These are phyloP conservation scores for Chlamydomonas sp. DNA, from an alignment of 139 green algal species.

Conservation along the genomic window DNA sequence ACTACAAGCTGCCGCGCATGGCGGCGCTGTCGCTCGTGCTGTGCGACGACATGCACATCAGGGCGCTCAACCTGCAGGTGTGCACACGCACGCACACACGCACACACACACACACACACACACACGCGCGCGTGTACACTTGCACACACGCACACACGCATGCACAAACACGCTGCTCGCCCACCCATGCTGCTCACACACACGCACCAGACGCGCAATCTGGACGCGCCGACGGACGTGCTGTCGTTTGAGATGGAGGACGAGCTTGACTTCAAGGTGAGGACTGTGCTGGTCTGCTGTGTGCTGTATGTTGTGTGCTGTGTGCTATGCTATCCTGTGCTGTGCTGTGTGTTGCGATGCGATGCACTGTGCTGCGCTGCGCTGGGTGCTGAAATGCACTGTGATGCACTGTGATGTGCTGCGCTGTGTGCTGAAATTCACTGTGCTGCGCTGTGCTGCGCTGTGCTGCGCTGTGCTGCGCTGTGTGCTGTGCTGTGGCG, in stretches of 20 bases:
- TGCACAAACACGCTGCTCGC: too few relatives aligned
- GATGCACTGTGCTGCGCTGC: not conserved
- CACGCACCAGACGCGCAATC: conserved; percentile 45
- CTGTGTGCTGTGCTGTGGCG: too few relatives aligned
- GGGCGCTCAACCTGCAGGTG: conserved; percentile 71
- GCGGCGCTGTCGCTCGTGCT: conserved; percentile 68
- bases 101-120: too few relatives aligned
- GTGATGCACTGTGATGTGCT: too few relatives aligned
- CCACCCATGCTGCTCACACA: too few relatives aligned
- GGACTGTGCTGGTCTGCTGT: not conserved
- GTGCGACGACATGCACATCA: conserved; percentile 78
- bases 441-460: not conserved
- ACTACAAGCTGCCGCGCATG: conserved; percentile 43
- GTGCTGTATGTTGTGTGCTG: not conserved
- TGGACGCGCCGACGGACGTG: conserved; percentile 82
- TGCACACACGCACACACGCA: too few relatives aligned
- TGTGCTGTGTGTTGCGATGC: too few relatives aligned
- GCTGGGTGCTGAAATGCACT: not conserved
- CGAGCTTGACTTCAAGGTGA: conserved; percentile 36
- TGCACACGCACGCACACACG: too few relatives aligned
- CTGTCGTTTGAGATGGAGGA: conserved; percentile 83
- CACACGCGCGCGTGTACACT: too few relatives aligned
- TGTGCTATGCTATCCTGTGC: too few relatives aligned
- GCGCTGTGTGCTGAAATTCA: conserved; percentile 1
- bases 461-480: not conserved